phyloP scores from a whole-genome alignment of 2,329 filamentous ascomycete species.

The Elsinoe australis region DNA sequence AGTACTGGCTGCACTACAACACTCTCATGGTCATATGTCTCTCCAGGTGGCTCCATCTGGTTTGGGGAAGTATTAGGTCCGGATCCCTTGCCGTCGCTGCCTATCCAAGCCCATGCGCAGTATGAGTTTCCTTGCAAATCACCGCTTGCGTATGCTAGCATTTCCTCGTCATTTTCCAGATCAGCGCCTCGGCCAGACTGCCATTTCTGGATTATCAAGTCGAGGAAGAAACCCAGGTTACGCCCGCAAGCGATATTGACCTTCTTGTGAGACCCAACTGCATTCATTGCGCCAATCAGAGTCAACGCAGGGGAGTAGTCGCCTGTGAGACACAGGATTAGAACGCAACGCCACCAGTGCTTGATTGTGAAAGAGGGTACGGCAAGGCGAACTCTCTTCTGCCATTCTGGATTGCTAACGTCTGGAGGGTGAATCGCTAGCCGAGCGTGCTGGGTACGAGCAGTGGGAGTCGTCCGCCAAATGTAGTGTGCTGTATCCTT shows the following conservation, averaged over 20 bases:
- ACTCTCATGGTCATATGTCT: slow-evolving; percentile 36
- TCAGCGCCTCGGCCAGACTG: slow-evolving; percentile 37
- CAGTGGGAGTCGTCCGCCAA: slow-evolving; percentile 45
- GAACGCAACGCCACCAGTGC: slow-evolving; percentile 79
- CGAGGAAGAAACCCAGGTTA: slow-evolving; percentile 73
- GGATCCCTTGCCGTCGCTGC: slow-evolving; percentile 35
- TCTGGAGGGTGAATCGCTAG: slow-evolving; percentile 27
- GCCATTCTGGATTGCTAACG: slow-evolving; percentile 38
- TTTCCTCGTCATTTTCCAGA: slow-evolving; percentile 68
- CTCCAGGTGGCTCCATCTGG: slow-evolving; percentile 25
- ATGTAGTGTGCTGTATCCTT: slow-evolving; percentile 73
- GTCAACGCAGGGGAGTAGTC: slow-evolving; percentile 65
- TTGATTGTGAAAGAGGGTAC: slow-evolving; percentile 69
- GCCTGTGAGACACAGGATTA: slow-evolving; percentile 69
- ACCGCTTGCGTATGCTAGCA: slow-evolving; percentile 76
- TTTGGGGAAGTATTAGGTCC: slow-evolving; percentile 21
- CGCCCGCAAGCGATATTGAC: slow-evolving; percentile 73
- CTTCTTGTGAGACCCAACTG: slow-evolving; percentile 62
- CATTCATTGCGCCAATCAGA: slow-evolving; percentile 63
- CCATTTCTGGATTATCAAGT: slow-evolving; percentile 52
- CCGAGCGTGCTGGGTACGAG: slow-evolving; percentile 21
- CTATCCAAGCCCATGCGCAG: slow-evolving; percentile 72
- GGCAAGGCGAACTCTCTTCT: slow-evolving; percentile 54
- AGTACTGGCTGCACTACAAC: slow-evolving; percentile 40
- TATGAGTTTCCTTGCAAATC: slow-evolving; percentile 77